These are phyloP conservation scores for Trichoderma sp. DNA, from an alignment of 2,329 filamentous ascomycete species.

Conservation along the genomic window DNA sequence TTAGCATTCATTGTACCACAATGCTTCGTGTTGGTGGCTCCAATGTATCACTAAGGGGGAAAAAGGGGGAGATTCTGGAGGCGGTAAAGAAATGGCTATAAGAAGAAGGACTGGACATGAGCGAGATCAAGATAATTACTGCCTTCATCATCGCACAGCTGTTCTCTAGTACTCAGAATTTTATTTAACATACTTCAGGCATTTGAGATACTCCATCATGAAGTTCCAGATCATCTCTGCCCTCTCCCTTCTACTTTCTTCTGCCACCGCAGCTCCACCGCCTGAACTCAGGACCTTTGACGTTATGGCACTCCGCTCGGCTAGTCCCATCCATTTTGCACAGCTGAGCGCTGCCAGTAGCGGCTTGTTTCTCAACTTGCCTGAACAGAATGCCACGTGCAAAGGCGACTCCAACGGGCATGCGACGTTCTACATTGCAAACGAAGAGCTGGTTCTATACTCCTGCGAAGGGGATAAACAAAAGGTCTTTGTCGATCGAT, in stretches of 20 bases:
- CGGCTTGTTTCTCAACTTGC: conserved; percentile 44
- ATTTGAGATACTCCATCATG: background rate
- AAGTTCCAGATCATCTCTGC: conserved; percentile 1
- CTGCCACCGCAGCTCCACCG: background rate
- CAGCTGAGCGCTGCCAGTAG: conserved; percentile 43
- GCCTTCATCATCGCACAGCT: background rate
- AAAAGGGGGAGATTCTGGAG: background rate
- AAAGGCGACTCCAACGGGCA: conserved; percentile 36
- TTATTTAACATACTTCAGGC: background rate
- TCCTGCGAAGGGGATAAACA: conserved; percentile 41
- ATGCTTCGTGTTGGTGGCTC: background rate
- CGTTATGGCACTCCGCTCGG: conserved; percentile 47
- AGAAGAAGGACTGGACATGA: background rate
- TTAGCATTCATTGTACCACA: background rate
- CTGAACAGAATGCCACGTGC: conserved; percentile 49
- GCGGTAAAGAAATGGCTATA: background rate
- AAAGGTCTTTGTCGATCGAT: conserved; percentile 52
- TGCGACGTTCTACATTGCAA: conserved; percentile 50
- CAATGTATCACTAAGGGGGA: background rate
- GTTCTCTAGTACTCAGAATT: background rate
- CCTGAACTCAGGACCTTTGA: background rate
- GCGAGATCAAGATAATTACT: background rate
- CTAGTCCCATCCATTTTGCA: conserved; percentile 46
- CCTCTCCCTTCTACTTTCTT: background rate
- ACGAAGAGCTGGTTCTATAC: conserved; percentile 48